A percentile compares a stretch with the other conserved stretches of the same genome.
These are phyloP conservation scores for Clavaria fumosa DNA, from an alignment of 768 basidiomycete species.

Conservation along the genomic window DNA sequence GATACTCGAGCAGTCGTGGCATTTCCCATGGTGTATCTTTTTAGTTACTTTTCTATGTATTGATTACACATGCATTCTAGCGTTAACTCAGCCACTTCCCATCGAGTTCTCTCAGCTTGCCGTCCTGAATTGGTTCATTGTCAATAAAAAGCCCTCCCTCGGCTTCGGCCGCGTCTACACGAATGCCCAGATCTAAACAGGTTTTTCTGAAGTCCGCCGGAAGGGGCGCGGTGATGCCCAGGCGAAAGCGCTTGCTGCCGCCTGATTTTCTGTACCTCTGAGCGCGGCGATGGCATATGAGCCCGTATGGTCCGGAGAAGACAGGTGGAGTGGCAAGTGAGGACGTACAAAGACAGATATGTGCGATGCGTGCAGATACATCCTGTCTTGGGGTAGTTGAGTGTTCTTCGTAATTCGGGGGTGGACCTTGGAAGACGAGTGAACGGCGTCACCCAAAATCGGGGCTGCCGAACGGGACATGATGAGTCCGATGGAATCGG, in stretches of 20 bases:
- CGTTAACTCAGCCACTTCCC: constrained; percentile 18
- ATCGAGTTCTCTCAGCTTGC: constrained; percentile 22
- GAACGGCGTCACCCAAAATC: constrained; percentile 44
- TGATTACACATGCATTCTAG: background rate
- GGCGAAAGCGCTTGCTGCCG: constrained; percentile 31
- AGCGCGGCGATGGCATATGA: no score
- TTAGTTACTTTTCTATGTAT: constrained; percentile 3
- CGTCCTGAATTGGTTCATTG: constrained; percentile 21
- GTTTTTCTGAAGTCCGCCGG: constrained; percentile 38
- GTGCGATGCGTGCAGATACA: constrained; percentile 48
- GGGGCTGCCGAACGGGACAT: constrained; percentile 30
- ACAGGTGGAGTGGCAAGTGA: background rate
- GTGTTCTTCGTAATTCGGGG: constrained; percentile 14
- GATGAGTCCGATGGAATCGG: background rate
- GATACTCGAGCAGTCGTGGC: constrained; percentile 1
- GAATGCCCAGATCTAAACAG: constrained; percentile 32
- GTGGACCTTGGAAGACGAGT: constrained; percentile 22
- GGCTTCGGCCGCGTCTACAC: constrained; percentile 21
- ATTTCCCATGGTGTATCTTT: constrained; percentile 2
- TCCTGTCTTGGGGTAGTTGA: constrained; percentile 27
- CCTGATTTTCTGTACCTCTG: constrained; percentile 36
- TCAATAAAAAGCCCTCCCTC: constrained; percentile 34
- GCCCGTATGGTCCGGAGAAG: background rate
- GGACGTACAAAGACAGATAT: constrained; percentile 37
- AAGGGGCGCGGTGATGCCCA: constrained; percentile 41